Conservation (phyloP, 1,284 basidiomycete species). For the Rugosomyces carneus region DNA sequence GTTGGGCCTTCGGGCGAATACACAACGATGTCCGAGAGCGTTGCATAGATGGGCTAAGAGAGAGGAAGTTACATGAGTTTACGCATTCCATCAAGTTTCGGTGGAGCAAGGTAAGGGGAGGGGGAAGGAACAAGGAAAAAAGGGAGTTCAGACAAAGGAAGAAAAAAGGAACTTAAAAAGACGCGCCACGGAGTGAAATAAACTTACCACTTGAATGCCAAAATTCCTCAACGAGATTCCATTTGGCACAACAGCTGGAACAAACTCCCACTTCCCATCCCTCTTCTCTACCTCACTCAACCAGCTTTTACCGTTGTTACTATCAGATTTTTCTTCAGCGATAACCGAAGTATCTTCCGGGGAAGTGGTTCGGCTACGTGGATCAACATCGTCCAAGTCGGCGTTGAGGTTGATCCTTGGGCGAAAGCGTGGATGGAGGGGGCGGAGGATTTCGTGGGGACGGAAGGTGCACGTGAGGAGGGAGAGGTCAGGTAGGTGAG, state of each 20-base stretch:
- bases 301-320: not conserved
- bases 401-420: not conserved
- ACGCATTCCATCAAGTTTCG: not conserved
- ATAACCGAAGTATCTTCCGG: not conserved
- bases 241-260: constrained; percentile 61
- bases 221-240: constrained; percentile 77
- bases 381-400: not conserved
- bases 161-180: not conserved
- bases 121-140: constrained; percentile 1
- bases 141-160: not conserved
- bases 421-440: not conserved
- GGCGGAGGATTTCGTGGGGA: constrained; percentile 17
- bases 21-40: constrained; percentile 83
- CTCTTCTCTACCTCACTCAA: constrained; percentile 8
- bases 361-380: not conserved
- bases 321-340: not conserved
- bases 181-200: not conserved
- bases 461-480: constrained; percentile 20
- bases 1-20: constrained; percentile 66
- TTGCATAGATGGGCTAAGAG: constrained; percentile 70
- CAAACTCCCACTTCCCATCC: constrained; percentile 49
- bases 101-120: not conserved
- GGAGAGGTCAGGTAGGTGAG: constrained; percentile 8
- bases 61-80: not conserved
- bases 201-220: constrained; percentile 74